These are phyloP conservation scores for Phytophthora chlamydospora DNA, from an alignment of 352 stramenopile species.

Conservation along the genomic window DNA sequence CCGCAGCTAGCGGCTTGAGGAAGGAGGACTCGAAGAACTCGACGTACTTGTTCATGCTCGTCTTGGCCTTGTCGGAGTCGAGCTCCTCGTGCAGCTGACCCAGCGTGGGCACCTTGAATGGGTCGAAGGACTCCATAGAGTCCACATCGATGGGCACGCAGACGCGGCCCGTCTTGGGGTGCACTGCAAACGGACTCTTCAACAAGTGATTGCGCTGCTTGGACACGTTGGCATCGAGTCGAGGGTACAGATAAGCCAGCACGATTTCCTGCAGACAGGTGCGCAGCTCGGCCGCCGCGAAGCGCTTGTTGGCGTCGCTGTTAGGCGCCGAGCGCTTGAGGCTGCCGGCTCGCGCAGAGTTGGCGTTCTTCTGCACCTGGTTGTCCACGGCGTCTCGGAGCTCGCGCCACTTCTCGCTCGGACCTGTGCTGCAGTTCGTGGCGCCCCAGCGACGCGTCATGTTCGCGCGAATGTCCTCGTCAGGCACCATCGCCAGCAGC, in stretches of 20 bases:
- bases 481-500: conserved; percentile 94
- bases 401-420: conserved; percentile 91
- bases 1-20: conserved; percentile 68
- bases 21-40: conserved; percentile 74
- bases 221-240: conserved; percentile 99
- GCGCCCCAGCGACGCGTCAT: conserved; percentile 68
- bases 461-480: conserved; percentile 80
- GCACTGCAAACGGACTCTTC: conserved; percentile 98
- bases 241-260: conserved; percentile 96
- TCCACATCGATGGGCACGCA: conserved; percentile 95
- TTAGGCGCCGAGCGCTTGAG: conserved; percentile 51
- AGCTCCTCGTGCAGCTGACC: conserved; percentile 85
- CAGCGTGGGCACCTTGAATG: conserved; percentile 86
- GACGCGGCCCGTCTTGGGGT: conserved; percentile 98
- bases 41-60: conserved; percentile 80
- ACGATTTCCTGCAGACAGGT: conserved; percentile 96
- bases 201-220: conserved; percentile 99
- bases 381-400: conserved; percentile 76
- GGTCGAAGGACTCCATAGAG: conserved; percentile 88
- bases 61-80: conserved; percentile 58
- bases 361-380: conserved; percentile 57
- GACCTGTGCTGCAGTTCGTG: conserved; percentile 51
- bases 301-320: conserved; percentile 59
- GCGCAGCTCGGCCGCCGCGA: conserved; percentile 67
- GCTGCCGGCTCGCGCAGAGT: conserved; percentile 54